phyloP scores from a whole-genome alignment of 176 grass and related monocot genomes.

The Poa pratensis region DNA sequence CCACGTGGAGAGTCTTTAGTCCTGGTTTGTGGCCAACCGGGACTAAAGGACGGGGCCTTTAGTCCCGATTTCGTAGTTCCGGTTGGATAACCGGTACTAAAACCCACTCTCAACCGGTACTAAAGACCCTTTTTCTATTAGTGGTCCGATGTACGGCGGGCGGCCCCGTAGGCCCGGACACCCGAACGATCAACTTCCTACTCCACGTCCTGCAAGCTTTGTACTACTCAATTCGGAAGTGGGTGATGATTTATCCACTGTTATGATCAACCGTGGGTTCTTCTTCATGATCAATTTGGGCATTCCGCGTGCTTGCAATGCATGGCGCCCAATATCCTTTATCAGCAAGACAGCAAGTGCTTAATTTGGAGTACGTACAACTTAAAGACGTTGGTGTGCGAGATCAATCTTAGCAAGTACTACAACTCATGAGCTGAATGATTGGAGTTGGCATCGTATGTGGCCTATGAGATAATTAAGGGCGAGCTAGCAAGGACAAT shows the following conservation, averaged over 20 bases:
- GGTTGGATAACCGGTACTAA: too few species aligned
- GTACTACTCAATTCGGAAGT: not conserved
- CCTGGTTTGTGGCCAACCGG: too few species aligned
- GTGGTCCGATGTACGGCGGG: not conserved
- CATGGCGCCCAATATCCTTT: not conserved
- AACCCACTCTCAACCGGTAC: too few species aligned
- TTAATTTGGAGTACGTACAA: not conserved
- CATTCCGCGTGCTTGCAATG: not conserved
- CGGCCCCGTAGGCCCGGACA: not conserved
- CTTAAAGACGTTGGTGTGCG: not conserved
- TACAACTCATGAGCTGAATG: not conserved
- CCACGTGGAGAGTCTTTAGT: too few species aligned
- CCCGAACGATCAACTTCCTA: not conserved
- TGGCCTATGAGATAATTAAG: not conserved
- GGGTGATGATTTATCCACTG: not conserved
- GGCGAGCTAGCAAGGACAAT: not conserved
- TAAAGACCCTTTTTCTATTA: too few species aligned
- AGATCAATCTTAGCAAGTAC: not conserved
- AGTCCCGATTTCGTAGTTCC: too few species aligned
- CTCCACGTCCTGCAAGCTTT: slow-evolving; percentile 1
- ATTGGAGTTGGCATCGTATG: not conserved
- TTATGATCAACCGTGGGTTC: not conserved
- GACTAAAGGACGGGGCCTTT: too few species aligned
- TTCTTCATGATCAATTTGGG: not conserved
- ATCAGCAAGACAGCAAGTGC: not conserved